A percentile compares a stretch with the other conserved stretches of the same genome.
Conservation (phyloP, 208 protist genomes). For the Leishmania arabica region DNA sequence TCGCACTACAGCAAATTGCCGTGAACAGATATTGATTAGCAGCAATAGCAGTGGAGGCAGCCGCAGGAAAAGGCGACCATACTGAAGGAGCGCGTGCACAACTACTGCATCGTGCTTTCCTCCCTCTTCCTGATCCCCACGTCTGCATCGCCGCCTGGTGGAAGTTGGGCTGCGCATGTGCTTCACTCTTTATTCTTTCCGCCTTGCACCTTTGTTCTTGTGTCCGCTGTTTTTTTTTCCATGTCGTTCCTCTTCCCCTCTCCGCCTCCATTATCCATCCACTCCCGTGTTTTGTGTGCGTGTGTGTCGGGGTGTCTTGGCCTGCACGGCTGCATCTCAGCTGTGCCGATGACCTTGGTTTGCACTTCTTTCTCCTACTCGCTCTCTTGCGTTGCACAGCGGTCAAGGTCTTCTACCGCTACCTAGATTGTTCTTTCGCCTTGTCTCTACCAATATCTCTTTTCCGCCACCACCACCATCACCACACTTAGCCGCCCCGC, state of each 20-base stretch:
- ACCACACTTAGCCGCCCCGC: background rate
- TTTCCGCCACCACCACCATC: background rate
- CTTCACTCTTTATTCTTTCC: too few species aligned
- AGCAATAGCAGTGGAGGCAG: background rate
- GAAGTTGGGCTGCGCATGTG: background rate
- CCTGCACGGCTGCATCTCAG: background rate
- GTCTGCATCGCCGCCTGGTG: background rate
- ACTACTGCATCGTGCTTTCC: background rate
- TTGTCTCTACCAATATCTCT: background rate
- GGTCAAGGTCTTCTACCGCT: background rate
- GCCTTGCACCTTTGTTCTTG: background rate
- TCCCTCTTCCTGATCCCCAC: background rate
- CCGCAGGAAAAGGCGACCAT: too few species aligned
- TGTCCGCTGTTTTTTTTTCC: background rate
- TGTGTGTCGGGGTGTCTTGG: background rate
- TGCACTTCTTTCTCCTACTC: too few species aligned
- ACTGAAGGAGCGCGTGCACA: background rate
- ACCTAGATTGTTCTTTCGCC: background rate
- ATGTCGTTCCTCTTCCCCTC: background rate
- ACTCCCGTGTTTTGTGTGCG: background rate
- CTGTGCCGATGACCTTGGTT: too few species aligned
- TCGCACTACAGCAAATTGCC: background rate
- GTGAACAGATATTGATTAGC: background rate
- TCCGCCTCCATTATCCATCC: background rate
- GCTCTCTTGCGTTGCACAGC: background rate